Percentiles rank a stretch among this genome's conserved stretches.
Conservation (phyloP, 352 stramenopile species). For the Globisporangium radiosum region DNA sequence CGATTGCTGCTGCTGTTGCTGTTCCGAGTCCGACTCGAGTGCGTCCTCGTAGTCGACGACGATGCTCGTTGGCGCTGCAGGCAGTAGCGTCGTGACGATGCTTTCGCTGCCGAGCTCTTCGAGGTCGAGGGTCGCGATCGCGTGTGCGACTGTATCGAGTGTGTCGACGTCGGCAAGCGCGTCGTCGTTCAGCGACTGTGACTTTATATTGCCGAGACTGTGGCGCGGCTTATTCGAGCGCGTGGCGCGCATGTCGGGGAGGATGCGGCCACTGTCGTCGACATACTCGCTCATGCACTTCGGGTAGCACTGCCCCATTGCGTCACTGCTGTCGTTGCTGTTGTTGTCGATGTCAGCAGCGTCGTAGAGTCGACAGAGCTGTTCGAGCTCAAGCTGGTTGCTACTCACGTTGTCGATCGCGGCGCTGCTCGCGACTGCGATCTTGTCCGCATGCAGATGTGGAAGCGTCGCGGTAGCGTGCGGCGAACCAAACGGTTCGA, state of each 20-base stretch:
- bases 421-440: not conserved
- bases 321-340: not conserved
- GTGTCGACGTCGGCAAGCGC: not conserved
- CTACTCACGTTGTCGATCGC: not conserved
- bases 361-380: no score
- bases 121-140: slow-evolving; percentile 30
- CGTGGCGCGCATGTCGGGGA: slow-evolving; percentile 2
- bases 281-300: slow-evolving; percentile 30
- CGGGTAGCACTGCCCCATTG: slow-evolving; percentile 38
- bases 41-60: slow-evolving; percentile 58
- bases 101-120: slow-evolving; percentile 33
- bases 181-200: not conserved
- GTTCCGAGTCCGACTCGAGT: slow-evolving; percentile 4
- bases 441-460: not conserved
- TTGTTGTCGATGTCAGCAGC: no score
- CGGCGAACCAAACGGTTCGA: no score
- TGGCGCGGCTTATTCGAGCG: slow-evolving; percentile 6
- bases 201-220: slow-evolving; percentile 4
- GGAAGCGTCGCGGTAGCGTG: no score
- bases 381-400: not conserved
- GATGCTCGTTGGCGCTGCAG: slow-evolving; percentile 25
- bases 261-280: slow-evolving; percentile 11
- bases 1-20: slow-evolving; percentile 6
- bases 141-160: not conserved
- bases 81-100: slow-evolving; percentile 6